phyloP scores from a whole-genome alignment of 768 basidiomycete genomes.

The Suillus placidus region DNA sequence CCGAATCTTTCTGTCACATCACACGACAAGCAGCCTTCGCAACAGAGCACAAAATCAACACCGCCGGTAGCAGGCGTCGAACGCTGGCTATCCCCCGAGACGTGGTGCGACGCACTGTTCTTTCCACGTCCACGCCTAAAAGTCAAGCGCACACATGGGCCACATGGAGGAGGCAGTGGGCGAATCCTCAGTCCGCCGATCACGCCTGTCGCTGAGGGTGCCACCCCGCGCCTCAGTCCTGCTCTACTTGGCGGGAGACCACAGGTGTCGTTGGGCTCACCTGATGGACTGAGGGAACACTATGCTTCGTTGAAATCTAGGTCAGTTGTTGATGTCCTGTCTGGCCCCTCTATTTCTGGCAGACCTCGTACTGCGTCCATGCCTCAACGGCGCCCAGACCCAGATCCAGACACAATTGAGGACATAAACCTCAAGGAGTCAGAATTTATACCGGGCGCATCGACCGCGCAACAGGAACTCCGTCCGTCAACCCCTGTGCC shows the following conservation, averaged over 20 bases:
- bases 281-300: conserved; percentile 3
- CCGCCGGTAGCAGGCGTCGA: conserved; percentile 44
- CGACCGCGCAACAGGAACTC: conserved; percentile 50
- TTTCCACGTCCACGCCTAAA: conserved; percentile 77
- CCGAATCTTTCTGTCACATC: conserved; percentile 54
- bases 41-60: conserved; percentile 24
- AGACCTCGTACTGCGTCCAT: background rate
- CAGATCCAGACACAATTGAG: background rate
- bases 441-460: conserved; percentile 1
- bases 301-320: conserved; percentile 22
- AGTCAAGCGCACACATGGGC: conserved; percentile 40
- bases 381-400: background rate
- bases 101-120: conserved; percentile 80
- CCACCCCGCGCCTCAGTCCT: conserved; percentile 13
- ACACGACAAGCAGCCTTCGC: conserved; percentile 14
- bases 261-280: conserved; percentile 21
- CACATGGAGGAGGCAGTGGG: conserved; percentile 21
- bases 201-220: conserved; percentile 40
- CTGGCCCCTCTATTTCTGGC: conserved; percentile 13
- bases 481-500: conserved; percentile 60
- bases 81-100: conserved; percentile 72
- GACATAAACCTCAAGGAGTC: background rate
- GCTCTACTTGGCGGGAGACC: conserved; percentile 20
- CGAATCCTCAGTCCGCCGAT: conserved; percentile 53
- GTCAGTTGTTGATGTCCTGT: conserved; percentile 23